Evolutionary conservation across 805 yeast species (phyloP), one percentile per base, ranked within the genome.

Genomic region (Wickerhamomyces rabaulensis): DNA sequence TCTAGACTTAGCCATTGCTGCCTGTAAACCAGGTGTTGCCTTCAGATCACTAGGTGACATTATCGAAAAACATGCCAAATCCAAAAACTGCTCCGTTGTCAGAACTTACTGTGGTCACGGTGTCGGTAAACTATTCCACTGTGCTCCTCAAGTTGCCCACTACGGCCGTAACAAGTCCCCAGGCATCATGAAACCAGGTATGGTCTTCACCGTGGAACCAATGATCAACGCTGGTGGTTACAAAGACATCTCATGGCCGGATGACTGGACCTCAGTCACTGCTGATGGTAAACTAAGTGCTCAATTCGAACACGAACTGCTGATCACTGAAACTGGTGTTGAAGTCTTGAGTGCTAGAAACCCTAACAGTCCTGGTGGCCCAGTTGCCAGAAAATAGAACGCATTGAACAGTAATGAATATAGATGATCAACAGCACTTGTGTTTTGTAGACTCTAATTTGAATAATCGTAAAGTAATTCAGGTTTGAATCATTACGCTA

Each of bases 131-230:
- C 74, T 82, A 53, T 94, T 94, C 82, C 99, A 94, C 67, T 80
- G 91, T 59, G 84, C 89, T 41, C 99, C 99, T 35, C 87, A 82
- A 56, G 79, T 94, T 45, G 96, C 97, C 3, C 99, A 94, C 66
- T 94, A 94, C 62, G 95, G 94, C 20, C 84, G 82, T 57, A 94
- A 91, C 70, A 92, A 92, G 70, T 87, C 96, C 8, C 75, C 91
- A 41, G 99, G 99, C 49, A 82, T 88, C 40, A 91, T 94, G 71
- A 88, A 88, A 64, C 92, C 96, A 20, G 99, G 99, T 20, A 87
- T 91, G 84, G 89, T 87, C 13, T 94, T 94, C 73, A 94, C 99
- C 20, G 88, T 94, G 48, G 99, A 94, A 69, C 99, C 99, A 40
- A 94, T 94, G 99, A 79, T 94, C 55, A 86, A 88, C 62, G 71